Base-by-base conservation (phyloP, 768 basidiomycete species). In the Phallus indusiatus region DNA sequence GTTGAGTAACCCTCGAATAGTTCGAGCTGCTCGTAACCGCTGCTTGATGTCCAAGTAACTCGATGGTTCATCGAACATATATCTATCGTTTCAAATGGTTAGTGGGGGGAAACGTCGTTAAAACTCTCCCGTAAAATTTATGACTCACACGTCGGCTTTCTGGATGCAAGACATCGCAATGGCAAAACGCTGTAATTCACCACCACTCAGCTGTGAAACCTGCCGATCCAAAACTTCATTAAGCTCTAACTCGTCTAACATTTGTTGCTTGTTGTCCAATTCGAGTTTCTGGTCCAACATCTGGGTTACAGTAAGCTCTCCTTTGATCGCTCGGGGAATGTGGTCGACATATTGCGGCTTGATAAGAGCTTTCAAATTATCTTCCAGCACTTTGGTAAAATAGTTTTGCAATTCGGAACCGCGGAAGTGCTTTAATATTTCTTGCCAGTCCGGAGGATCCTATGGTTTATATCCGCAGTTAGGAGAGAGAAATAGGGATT, bases 331-430 rank as follows among this genome's bases (percentile, higher is more conserved):
- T 47, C 87, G 83, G 4, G 96, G 96, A 67, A 99, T 97, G 71
- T 98, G 94, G 71, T 99, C 96, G 64, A 99, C 96, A 70, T 99
- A 99, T 81, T 99, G 96, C 1, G 96, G 96, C 74, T 99, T 99
- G 72, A 98, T 98, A 62, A 99, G 82, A 1, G 96, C 94, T 76
- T 97, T 98, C 69, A 98, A 77, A 68, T 99, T 94, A 73, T 99
- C 96, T 73, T 98, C 96, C 18, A 99, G 80, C 6, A 98, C 93
- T 73, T 98, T 98, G 54, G 96, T 98, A 74, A 99, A 99, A 76
- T 98, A 99, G 71, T 99, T 99, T 70, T 99, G 96, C 22, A 99
- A 81, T 74, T 98, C 96, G 6, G 94, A 97, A 55, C 96, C 96
- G 63, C 96, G 86, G 81, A 97, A 99, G 71, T 99, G 89, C 73